These are phyloP conservation scores for Gigaspora rosea DNA, from an alignment of 192 early-diverging fungal species.

Conservation along the genomic window DNA sequence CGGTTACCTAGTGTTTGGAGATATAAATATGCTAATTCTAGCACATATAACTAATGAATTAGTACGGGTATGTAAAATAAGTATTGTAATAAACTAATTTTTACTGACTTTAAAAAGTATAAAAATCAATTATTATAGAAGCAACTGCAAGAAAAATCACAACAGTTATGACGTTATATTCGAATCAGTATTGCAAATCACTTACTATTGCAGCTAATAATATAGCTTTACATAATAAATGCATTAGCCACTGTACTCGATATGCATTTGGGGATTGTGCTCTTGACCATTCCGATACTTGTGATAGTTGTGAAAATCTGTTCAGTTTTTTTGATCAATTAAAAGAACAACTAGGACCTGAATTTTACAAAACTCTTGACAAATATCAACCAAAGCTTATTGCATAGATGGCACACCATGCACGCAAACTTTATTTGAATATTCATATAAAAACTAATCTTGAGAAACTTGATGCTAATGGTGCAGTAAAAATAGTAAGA, in stretches of 20 bases:
- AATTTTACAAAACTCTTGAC: background rate
- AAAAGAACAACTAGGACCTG: no score
- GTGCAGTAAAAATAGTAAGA: no score
- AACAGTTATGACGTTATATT: no score
- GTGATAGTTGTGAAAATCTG: no score
- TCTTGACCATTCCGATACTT: no score
- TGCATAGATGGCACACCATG: background rate
- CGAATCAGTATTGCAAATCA: background rate
- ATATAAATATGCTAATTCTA: background rate
- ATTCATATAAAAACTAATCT: background rate
- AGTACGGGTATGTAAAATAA: background rate
- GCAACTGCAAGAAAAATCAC: no score
- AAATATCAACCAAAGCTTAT: background rate
- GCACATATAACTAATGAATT: background rate
- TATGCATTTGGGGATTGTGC: background rate
- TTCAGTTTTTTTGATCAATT: no score
- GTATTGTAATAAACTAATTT: background rate
- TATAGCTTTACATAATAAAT: background rate
- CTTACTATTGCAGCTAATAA: background rate
- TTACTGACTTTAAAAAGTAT: no score
- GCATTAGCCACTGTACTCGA: no score
- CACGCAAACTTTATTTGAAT: constrained; percentile 8
- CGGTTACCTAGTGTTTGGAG: background rate
- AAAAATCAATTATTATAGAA: no score
- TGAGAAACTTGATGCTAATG: no score